Percentiles rank a stretch among this genome's conserved stretches.
Evolutionary conservation across 2,329 filamentous ascomycete species (phyloP).

Genomic region (Esteya vermicola): DNA sequence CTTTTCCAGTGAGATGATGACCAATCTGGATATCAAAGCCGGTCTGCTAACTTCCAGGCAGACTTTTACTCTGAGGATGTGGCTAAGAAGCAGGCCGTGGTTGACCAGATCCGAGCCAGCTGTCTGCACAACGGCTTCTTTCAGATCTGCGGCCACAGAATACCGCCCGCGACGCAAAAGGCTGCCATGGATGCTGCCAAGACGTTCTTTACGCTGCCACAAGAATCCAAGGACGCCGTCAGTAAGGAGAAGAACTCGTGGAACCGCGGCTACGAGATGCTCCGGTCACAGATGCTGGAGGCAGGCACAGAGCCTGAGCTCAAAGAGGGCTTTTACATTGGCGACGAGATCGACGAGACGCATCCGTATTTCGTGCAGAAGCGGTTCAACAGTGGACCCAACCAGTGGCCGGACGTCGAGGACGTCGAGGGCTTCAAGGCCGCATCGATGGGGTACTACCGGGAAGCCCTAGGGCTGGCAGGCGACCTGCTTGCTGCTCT

Average conservation of each 20-base stretch:
- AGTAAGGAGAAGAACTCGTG: slow-evolving; percentile 18
- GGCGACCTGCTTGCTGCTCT: slow-evolving; percentile 16
- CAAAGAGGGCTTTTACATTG: slow-evolving; percentile 26
- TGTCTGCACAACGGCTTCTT: slow-evolving; percentile 37
- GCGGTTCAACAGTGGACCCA: slow-evolving; percentile 23
- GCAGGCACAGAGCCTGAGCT: slow-evolving; percentile 19
- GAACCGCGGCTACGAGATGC: slow-evolving; percentile 21
- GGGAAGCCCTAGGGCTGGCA: slow-evolving; percentile 15
- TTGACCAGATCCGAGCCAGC: slow-evolving; percentile 17
- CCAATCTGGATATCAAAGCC: too few relatives aligned
- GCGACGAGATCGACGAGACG: slow-evolving; percentile 16
- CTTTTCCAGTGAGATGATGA: slow-evolving; percentile 9
- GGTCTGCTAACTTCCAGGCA: not conserved
- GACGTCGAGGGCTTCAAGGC: slow-evolving; percentile 18
- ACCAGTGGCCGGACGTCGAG: slow-evolving; percentile 12
- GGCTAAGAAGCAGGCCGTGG: slow-evolving; percentile 3
- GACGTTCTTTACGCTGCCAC: slow-evolving; percentile 31
- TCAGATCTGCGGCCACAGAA: slow-evolving; percentile 32
- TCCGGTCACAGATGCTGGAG: slow-evolving; percentile 17
- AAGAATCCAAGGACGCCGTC: slow-evolving; percentile 24
- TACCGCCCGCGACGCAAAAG: slow-evolving; percentile 24
- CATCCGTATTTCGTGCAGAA: slow-evolving; percentile 11
- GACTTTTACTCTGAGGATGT: slow-evolving; percentile 6
- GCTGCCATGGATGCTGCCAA: slow-evolving; percentile 25
- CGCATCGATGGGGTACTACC: slow-evolving; percentile 17